Evolutionary conservation across 306 rosid species (phyloP), one percentile per base, ranked within the genome.

Genomic region (Prunus mira): DNA sequence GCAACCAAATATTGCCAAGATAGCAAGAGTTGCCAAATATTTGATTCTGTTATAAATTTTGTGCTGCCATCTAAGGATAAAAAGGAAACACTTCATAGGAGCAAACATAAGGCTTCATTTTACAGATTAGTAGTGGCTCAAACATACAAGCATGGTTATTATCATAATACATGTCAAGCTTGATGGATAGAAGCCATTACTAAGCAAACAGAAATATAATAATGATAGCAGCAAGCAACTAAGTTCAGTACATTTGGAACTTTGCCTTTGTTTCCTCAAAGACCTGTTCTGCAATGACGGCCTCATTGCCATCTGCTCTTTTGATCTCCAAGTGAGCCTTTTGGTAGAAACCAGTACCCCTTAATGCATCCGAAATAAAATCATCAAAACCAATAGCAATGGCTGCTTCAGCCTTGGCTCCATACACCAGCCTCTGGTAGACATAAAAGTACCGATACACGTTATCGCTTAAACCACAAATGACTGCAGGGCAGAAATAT

Each of bases 381-480:
- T 58, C 32, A 24, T 12, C 32, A 12, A 58, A 58, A 0, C 64
- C 32, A 14, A 58, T 27, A 25, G 32, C 64, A 58, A 58, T 58
- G 64, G 30, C 64, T 58, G 64, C 64, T 58, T 58, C 64, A 12
- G 64, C 64, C 64, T 58, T 58, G 64, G 18, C 64, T 58, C 64
- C 30, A 24, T 58, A 58, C 30, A 58, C 18, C 64, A 58, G 9
- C 34, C 64, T 58, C 32, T 5, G 64, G 24, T 58, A 12, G 30
- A 58, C 3, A 24, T 58, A 20, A 24, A 4, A 5, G 62, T 22
- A 24, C 32, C 2, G 24, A 58, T 12, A 58, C 64, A 27, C 32
- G 9, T 58, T 58, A 11, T 24, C 24, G 18, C 6, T 58, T 24
- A 58, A 58, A 58, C 18, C 9, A 12, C 9, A 58, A 58, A 24